These are phyloP conservation scores for Chloranthus sessilifolius DNA, from an alignment of 164 flowering plant species.

Conservation along the genomic window DNA sequence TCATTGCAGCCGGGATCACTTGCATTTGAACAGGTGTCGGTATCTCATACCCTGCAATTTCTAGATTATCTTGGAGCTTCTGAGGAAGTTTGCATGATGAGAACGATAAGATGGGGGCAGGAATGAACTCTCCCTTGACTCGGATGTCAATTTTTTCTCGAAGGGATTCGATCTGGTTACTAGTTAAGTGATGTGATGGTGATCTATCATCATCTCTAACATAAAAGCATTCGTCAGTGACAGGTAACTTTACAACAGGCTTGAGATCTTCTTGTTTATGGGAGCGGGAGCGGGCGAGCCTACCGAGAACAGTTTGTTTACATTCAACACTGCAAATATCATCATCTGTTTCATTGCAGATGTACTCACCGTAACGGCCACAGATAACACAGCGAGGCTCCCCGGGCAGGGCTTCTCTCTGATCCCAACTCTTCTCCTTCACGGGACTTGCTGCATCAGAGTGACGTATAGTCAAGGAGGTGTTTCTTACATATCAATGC, in stretches of 20 bases:
- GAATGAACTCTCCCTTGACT: constrained; percentile 50
- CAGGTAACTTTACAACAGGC: constrained; percentile 38
- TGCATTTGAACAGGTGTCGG: constrained; percentile 98
- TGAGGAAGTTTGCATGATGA: constrained; percentile 52
- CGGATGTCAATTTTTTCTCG: constrained; percentile 54
- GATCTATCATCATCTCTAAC: constrained; percentile 41
- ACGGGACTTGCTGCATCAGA: constrained; percentile 24
- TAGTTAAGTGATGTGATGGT: constrained; percentile 11
- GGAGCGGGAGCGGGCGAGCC: constrained; percentile 31
- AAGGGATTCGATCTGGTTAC: constrained; percentile 37
- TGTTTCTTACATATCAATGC: no score
- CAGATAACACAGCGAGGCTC: constrained; percentile 84
- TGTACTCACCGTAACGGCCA: constrained; percentile 96
- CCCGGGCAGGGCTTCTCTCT: constrained; percentile 76
- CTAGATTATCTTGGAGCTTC: constrained; percentile 68
- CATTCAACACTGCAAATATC: constrained; percentile 91
- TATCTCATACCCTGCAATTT: constrained; percentile 63
- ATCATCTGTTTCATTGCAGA: constrained; percentile 90
- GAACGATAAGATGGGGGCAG: constrained; percentile 62
- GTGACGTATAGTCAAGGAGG: no score
- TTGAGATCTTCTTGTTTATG: constrained; percentile 13
- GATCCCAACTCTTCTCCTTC: constrained; percentile 62
- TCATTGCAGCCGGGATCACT: constrained; percentile 79
- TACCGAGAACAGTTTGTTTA: constrained; percentile 40
- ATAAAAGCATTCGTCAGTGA: constrained; percentile 75